phyloP scores from a whole-genome alignment of 1,284 basidiomycete genomes.

The Tetrapyrgos nigripes region DNA sequence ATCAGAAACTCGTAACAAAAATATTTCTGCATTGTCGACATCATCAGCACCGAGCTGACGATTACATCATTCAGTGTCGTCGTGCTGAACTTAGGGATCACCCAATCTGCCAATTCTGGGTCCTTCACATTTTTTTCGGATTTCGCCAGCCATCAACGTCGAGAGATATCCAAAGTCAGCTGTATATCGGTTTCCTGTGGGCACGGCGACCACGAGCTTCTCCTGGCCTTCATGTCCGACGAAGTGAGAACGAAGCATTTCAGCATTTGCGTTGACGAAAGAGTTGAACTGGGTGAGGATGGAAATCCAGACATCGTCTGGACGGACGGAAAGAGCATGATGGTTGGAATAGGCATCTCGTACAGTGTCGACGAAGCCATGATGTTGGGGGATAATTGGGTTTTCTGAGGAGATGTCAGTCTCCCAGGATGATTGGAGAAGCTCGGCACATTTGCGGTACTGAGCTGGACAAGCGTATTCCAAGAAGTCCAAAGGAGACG shows the following conservation, averaged over 20 bases:
- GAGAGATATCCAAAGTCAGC: constrained; percentile 42
- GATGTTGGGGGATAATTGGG: constrained; percentile 13
- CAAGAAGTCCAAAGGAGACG: neutral
- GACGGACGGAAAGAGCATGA: constrained; percentile 41
- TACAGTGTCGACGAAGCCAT: constrained; percentile 46
- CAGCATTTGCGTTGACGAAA: constrained; percentile 49
- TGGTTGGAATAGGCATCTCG: constrained; percentile 46
- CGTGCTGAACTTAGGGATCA: constrained; percentile 53
- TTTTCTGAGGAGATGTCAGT: neutral
- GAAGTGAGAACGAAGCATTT: constrained; percentile 45
- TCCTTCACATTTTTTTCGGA: constrained; percentile 45
- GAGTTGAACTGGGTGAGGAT: constrained; percentile 52
- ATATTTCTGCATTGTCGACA: constrained; percentile 49
- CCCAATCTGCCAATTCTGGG: constrained; percentile 44
- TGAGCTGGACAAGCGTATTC: neutral
- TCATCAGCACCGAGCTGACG: constrained; percentile 49
- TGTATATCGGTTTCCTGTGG: constrained; percentile 23
- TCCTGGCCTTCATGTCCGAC: constrained; percentile 46
- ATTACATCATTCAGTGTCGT: constrained; percentile 48
- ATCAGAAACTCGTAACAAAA: constrained; percentile 40
- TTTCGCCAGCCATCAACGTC: constrained; percentile 35
- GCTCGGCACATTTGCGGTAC: constrained; percentile 3
- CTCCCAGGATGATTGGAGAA: constrained; percentile 22
- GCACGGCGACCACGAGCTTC: constrained; percentile 33
- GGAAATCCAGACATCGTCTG: constrained; percentile 53